Evolutionary conservation across 768 basidiomycete genomes (phyloP), one percentile per base, ranked within the genome.

Genomic region (Suillus americanus): DNA sequence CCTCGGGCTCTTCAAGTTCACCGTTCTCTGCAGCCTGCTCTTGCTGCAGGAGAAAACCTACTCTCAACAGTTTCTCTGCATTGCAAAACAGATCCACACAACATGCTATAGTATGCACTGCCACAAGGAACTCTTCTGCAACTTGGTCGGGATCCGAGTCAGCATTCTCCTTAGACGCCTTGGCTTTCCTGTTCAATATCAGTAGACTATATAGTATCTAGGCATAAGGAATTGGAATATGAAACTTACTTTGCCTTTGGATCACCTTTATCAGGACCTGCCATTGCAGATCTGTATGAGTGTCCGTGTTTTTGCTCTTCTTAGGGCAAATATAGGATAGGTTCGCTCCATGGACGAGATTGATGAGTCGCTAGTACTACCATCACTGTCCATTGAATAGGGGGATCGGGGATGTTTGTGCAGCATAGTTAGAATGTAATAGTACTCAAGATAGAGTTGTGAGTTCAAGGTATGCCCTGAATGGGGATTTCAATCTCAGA

Each of bases 61-160:
- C 61, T 28, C 40, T 33, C 23, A 62, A 8, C 9, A 62, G 37
- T 18, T 62, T 62, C 10, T 62, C 37, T 0, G 54, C 37, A 2
- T 62, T 62, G 33, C 61, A 62, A 28, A 62, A 62, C 4, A 62
- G 5, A 35, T 62, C 16, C 0, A 40, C 25, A 7, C 61, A 62
- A 38, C 16, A 8, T 54, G 61, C 23, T 12, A 62, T 54, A 1
- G 61, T 50, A 62, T 18, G 23, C 30, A 50, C 61, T 18, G 61
- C 61, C 0, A 14, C 25, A 2, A 51, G 48, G 3, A 3, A 62
- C 20, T 62, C 48, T 10, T 62, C 46, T 14, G 2, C 12, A 3
- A 51, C 45, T 10, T 35, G 35, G 35, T 35, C 8, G 1, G 9
- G 9, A 1, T 35, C 35, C 48, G 1, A 38, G 6, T 30, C n/a